Percentiles rank a stretch among this genome's conserved stretches.
Conservation (phyloP, 1,139 yeast genomes). For the Yamadazyma oceani region DNA sequence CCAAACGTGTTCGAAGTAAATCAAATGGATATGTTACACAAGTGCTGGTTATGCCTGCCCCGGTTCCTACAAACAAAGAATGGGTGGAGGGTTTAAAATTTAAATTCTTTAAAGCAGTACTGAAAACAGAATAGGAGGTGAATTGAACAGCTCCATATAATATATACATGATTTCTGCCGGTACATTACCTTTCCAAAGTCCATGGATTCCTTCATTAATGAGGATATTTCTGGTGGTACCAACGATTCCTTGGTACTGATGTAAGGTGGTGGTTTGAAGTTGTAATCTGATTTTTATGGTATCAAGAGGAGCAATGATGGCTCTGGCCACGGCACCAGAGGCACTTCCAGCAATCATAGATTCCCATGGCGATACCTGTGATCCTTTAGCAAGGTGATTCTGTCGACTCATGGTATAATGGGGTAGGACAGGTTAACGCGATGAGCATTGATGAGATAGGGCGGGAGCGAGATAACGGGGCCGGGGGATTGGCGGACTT, state of each 20-base stretch:
- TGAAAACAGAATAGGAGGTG: conserved; percentile 62
- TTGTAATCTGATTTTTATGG: conserved; percentile 83
- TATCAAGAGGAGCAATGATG: conserved; percentile 86
- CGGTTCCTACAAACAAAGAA: conserved; percentile 66
- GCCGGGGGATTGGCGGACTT: no score
- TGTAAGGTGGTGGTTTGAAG: conserved; percentile 29
- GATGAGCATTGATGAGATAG: not conserved
- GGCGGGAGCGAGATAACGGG: no score
- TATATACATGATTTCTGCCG: conserved; percentile 85
- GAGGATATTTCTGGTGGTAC: conserved; percentile 23
- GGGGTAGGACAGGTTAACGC: not conserved
- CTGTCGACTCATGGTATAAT: conserved; percentile 12
- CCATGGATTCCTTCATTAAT: conserved; percentile 45
- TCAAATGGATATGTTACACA: conserved; percentile 83
- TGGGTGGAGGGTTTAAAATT: conserved; percentile 41
- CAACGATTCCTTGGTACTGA: conserved; percentile 14
- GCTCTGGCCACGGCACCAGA: conserved; percentile 70
- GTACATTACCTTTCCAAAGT: conserved; percentile 93
- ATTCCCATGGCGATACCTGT: conserved; percentile 41
- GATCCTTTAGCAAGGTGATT: conserved; percentile 58
- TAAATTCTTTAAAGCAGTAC: conserved; percentile 34
- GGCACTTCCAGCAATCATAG: conserved; percentile 65
- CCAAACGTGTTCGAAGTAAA: conserved; percentile 77
- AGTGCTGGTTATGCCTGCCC: conserved; percentile 78
- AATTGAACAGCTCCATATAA: conserved; percentile 86